These are phyloP conservation scores for Sutorius australiensis DNA, from an alignment of 768 basidiomycete genomes.

Conservation along the genomic window DNA sequence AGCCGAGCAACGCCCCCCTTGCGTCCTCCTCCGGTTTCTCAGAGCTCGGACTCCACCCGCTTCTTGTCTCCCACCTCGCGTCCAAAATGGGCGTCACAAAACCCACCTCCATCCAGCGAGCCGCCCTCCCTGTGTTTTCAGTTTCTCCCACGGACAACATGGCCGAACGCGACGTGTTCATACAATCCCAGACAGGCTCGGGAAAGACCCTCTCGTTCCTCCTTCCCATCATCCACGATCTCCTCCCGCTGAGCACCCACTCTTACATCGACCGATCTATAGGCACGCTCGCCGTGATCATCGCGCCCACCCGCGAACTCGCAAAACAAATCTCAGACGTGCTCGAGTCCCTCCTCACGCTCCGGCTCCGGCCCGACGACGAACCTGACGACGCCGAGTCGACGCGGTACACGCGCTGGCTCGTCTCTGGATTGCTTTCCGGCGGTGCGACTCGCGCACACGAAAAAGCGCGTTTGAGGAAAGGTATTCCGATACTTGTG, in stretches of 20 bases:
- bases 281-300: constrained; percentile 90
- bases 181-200: constrained; percentile 96
- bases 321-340: constrained; percentile 97
- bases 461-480: constrained; percentile 92
- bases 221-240: constrained; percentile 91
- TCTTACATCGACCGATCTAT: constrained; percentile 94
- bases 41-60: constrained; percentile 79
- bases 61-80: constrained; percentile 73
- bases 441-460: constrained; percentile 94
- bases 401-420: constrained; percentile 73
- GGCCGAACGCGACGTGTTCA: constrained; percentile 71
- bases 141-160: constrained; percentile 35
- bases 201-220: constrained; percentile 94
- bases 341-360: constrained; percentile 73
- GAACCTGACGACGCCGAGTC: constrained; percentile 49
- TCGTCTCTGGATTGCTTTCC: constrained; percentile 88
- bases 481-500: constrained; percentile 93
- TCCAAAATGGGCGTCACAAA: constrained; percentile 77
- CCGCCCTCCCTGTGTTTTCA: constrained; percentile 62
- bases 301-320: constrained; percentile 92
- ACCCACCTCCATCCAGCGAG: constrained; percentile 88
- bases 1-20: constrained; percentile 83
- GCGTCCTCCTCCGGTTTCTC: constrained; percentile 71
- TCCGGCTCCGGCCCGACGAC: constrained; percentile 62
- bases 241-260: constrained; percentile 82